Base-by-base conservation (phyloP, 169 alveolate genomes). In the Neospora caninum region DNA sequence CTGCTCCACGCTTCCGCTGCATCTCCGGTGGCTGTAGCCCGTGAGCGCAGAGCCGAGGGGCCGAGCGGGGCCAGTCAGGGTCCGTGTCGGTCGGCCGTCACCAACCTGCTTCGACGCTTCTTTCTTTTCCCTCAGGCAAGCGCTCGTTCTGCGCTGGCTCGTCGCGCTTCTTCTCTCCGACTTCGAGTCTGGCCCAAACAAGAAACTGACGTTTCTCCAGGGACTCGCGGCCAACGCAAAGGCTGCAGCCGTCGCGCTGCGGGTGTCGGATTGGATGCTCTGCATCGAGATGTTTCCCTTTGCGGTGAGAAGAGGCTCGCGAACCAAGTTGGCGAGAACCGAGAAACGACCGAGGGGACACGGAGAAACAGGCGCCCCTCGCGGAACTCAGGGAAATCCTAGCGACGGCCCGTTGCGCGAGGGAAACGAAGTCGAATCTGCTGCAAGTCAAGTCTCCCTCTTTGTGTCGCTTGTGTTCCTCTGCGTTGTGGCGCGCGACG, bases 271-370 rank as follows among this genome's bases (percentile, higher is more conserved):
- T 80, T 86, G 91, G 91, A 25, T 49, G 29, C 34, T 86, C 27
- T 86, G 91, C 80, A 43, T 86, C 42, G 91, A 86, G 45, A 86
- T 86, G 91, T 6, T 49, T 34, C 91, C 91, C 64, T 86, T 29
- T 69, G 70, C 91, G 80, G 91, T 86, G 25, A 86, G 58, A 13
- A 49, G 78, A 0, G 16, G 13, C 43, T 13, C 38, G 53, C 1
- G 88, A 39, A 82, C 34, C 29, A 10, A 6, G 41, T 6, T 69
- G 16, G 82, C 7, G 38, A 6, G 18, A 34, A 4, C 82, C 38
- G 82, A 31, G n/a, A 69, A 34, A 20, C 58, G 58, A 49, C 4
- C 58, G 13, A 64, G n/a, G 20, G 73, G 20, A 22, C 34, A 29
- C 0, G 73, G 4, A 64, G 73, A 27, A 29, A 64, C n/a, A 16